Evolutionary conservation across 2,329 filamentous ascomycete genomes (phyloP), one percentile per base, ranked within the genome.

Genomic region (Fusarium neocosmosporiellum): DNA sequence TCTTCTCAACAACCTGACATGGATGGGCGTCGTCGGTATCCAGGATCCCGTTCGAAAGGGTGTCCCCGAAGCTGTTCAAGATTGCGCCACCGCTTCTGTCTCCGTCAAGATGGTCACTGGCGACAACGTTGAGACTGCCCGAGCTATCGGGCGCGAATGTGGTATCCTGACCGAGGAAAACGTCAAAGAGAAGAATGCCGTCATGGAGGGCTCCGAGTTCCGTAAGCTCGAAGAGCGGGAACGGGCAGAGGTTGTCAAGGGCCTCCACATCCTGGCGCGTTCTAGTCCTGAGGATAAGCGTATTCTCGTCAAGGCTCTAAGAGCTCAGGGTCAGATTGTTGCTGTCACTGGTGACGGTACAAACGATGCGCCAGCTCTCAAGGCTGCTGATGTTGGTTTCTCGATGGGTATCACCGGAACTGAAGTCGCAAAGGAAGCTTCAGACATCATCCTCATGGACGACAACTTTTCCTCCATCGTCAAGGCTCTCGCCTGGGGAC

Each of bases 211-310:
- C 0, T 74, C 66, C 78, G 90, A 78, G 83, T 92, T 92, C 85
- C 69, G 90, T 83, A 81, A 88, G 86, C 81, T 84, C 4, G 78
- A 76, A 1, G 90, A 91, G 39, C 55, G 87, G 79, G 75, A 86
- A 18, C 77, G 82, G 79, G 80, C 88, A 59, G 83, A 84, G 2
- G 81, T 89, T 24, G 88, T 92, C 43, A 89, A 89, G 7, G 88
- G 90, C 53, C 85, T 93, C 2, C 91, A 91, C 73, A 90, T 93
- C 20, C 85, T 93, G 50, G 91, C 91, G 31, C 87, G 91, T 58
- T 92, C 91, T 0, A 92, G 90, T 48, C 91, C 91, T 0, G 90
- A 93, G 70, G 91, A 93, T 73, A 93, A 93, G 81, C 84, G 89
- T 16, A 87, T 88, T 39, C 85, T 93, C 36, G 91, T 93, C 34